These are phyloP conservation scores for Talaromyces atroroseus DNA, from an alignment of 2,329 filamentous ascomycete genomes.

Conservation along the genomic window DNA sequence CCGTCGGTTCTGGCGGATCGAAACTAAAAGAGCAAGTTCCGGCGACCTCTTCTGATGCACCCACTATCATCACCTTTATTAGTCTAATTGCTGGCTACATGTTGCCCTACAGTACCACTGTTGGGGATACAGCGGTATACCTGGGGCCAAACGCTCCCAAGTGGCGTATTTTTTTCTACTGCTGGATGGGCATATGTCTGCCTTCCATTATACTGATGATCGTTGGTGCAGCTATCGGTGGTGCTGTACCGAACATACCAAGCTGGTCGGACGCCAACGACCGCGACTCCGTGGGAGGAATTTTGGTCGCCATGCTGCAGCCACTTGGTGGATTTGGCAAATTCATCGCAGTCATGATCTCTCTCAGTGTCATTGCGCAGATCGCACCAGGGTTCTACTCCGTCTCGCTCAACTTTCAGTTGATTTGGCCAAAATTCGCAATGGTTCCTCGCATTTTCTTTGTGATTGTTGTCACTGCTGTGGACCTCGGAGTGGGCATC, in stretches of 20 bases:
- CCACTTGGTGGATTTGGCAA: neutral
- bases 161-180: too few relatives aligned
- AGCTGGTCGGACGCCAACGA: too few relatives aligned
- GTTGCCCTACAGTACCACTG: too few relatives aligned
- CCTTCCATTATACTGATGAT: too few relatives aligned
- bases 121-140: too few relatives aligned
- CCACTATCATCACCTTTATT: slow-evolving; percentile 58
- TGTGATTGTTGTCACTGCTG: neutral
- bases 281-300: neutral
- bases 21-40: too few relatives aligned
- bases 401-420: neutral
- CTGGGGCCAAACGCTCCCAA: too few relatives aligned
- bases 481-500: slow-evolving; percentile 24
- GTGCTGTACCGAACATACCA: neutral
- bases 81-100: too few relatives aligned
- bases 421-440: neutral
- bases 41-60: slow-evolving; percentile 59
- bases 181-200: too few relatives aligned
- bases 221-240: too few relatives aligned
- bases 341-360: neutral
- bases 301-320: neutral
- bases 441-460: neutral
- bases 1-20: slow-evolving; percentile 55
- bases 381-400: slow-evolving; percentile 2
- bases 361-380: neutral